These are phyloP conservation scores for Xerocomus nothofagi DNA, from an alignment of 1,284 basidiomycete genomes.

Conservation along the genomic window DNA sequence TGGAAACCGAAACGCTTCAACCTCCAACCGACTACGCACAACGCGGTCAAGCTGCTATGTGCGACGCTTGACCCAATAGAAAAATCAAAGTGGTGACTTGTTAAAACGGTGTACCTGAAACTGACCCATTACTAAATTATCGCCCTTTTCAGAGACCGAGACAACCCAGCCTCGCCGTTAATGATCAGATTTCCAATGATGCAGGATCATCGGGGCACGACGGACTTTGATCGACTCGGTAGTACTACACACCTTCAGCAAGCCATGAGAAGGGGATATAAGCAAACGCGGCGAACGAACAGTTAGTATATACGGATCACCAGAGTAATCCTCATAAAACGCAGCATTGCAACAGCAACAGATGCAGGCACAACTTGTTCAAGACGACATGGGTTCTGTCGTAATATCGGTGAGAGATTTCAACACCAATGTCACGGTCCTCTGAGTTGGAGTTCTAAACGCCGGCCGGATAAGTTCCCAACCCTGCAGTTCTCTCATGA, in stretches of 20 bases:
- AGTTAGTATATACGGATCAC: neutral
- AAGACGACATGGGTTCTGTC: conserved; percentile 4
- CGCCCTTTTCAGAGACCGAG: no score
- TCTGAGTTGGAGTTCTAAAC: neutral
- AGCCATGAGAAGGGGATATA: neutral
- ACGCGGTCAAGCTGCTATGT: no score
- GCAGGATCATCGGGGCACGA: neutral
- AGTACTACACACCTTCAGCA: neutral
- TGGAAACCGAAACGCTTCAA: neutral
- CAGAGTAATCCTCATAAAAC: neutral
- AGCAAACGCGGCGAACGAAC: neutral
- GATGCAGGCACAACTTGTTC: neutral
- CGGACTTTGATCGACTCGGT: neutral
- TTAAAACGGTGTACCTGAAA: no score
- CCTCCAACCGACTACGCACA: neutral
- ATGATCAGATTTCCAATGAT: neutral
- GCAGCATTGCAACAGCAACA: neutral
- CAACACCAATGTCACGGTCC: neutral
- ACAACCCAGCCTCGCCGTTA: neutral
- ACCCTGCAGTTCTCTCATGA: conserved; percentile 1
- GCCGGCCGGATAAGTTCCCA: conserved; percentile 7
- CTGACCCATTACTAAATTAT: conserved; percentile 11
- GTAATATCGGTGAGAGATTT: conserved; percentile 8
- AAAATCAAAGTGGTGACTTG: no score
- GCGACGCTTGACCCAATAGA: no score